Evolutionary conservation across 2,329 filamentous ascomycete species (phyloP), one percentile per base, ranked within the genome.

Genomic region (Penicillium corylophilum): DNA sequence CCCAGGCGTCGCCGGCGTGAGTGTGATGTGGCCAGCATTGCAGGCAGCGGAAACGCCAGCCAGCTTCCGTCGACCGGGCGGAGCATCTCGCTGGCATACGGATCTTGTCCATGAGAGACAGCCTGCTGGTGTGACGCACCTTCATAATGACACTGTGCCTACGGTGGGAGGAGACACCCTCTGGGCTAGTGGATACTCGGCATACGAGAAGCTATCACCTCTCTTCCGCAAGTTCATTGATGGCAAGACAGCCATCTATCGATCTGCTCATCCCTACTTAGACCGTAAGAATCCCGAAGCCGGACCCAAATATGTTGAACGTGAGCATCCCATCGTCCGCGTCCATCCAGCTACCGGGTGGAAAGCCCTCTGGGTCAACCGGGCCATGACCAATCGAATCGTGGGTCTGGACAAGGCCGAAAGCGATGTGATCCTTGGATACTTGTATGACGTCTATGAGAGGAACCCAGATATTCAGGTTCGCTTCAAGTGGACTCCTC

Each of bases 311-410:
- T 78, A 78, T 60, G 72, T 90, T n/a, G 86, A 89, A 69, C 79
- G 86, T 6, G 74, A 79, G 9, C 87, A 89, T 64, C 86, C 86
- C 0, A 67, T 90, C 9, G 86, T 90, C 2, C 79, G 87, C 3
- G 82, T 87, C 0, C 86, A 90, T 64, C 87, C 87, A 0, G 86
- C 83, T 0, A 90, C 87, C 0, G 87, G 86, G 0, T 89, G 87
- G 87, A 90, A 89, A 68, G 78, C 84, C 0, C 76, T 90, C 0
- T 90, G 80, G 76, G 87, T 90, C 0, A 90, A 90, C 65, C 79
- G 86, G 3, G 76, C 82, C 2, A 85, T 89, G 79, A 89, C 86
- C 0, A 78, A 79, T 5, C 76, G 80, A 0, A 89, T 90, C 43
- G 82, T 89, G 0, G 87, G 86, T 0, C 68, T 90, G 0, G 86